Evolutionary conservation across 2,329 filamentous ascomycete genomes (phyloP), one percentile per base, ranked within the genome.

Genomic region (Rhynchosporium agropyri): DNA sequence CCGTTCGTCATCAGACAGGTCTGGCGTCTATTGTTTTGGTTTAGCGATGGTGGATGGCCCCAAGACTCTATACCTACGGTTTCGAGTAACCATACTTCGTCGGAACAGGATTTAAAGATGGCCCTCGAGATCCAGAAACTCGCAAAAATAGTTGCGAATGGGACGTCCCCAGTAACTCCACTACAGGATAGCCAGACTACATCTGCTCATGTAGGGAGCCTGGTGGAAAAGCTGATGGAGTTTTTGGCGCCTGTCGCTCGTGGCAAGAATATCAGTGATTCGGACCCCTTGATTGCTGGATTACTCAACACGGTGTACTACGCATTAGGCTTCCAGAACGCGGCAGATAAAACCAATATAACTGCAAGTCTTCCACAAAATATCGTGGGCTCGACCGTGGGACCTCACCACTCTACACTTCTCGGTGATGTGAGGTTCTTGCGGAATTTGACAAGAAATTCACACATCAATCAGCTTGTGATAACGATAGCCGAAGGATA

Each of bases 11-110:
- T 98, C 84, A 86, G 96, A 71, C 89, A 90, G 43, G 87, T 96
- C 53, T 99, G 95, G 96, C 87, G 94, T 45, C 89, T 92, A 65
- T 83, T 98, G 69, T 98, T 99, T 78, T 99, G 93, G 92, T 71
- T 75, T 50, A 75, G 73, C 55, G 74, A 75, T 65, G 74, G 74
- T 58, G 72, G 71, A 36, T 74, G 73, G 72, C 68, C 72, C 31
- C 45, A 68, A 8, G 65, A 63, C 13, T 61, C 71, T 46, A 50
- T 63, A 12, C 45, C 58, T 12, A 58, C 40, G 15, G 55, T 63
- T 28, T 9, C 64, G 26, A 59, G 43, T 12, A 62, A 49, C 38
- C 68, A 69, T 53, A 61, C 66, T 5, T 65, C 68, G 2, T 58
- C 62, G 5, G 63, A 54, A n/a, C 49, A 68, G 58, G 67, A 65